Conservation (phyloP, 345 rosid genomes). For the Barbarea vulgaris region DNA sequence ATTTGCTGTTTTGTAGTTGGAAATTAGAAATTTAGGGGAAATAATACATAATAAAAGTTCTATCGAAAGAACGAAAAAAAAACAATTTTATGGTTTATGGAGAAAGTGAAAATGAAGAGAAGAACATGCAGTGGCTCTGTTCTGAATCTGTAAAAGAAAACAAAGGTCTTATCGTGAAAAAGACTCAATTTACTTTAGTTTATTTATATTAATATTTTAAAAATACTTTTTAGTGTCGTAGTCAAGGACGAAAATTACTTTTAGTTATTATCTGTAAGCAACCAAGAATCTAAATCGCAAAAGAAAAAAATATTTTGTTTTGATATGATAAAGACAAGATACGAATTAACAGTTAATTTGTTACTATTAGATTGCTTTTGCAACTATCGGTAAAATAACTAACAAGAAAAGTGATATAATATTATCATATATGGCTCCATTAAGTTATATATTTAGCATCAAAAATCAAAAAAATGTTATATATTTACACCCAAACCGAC, state of each 20-base stretch:
- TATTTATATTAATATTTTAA: background rate
- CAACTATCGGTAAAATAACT: slow-evolving; percentile 8
- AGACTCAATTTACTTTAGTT: slow-evolving; percentile 23
- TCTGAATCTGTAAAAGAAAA: slow-evolving; percentile 20
- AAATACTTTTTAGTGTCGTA: background rate
- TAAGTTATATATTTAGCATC: background rate
- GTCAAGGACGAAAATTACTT: background rate
- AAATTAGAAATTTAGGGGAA: background rate
- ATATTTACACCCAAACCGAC: background rate
- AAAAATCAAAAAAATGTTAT: too few species aligned
- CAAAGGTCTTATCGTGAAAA: slow-evolving; percentile 31
- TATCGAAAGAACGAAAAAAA: background rate
- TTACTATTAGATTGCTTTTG: slow-evolving; percentile 6
- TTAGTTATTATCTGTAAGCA: background rate
- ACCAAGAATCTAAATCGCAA: background rate
- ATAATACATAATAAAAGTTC: background rate
- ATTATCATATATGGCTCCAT: background rate
- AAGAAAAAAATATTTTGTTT: slow-evolving; percentile 12
- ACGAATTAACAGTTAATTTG: background rate
- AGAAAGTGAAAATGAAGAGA: slow-evolving; percentile 26
- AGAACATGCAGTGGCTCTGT: slow-evolving; percentile 42
- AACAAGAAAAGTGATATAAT: background rate
- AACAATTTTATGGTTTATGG: background rate
- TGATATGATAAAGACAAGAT: slow-evolving; percentile 17
- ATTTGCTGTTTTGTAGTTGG: background rate